Base-by-base conservation (phyloP, 2,329 filamentous ascomycete species). In the Nemania diffusa region DNA sequence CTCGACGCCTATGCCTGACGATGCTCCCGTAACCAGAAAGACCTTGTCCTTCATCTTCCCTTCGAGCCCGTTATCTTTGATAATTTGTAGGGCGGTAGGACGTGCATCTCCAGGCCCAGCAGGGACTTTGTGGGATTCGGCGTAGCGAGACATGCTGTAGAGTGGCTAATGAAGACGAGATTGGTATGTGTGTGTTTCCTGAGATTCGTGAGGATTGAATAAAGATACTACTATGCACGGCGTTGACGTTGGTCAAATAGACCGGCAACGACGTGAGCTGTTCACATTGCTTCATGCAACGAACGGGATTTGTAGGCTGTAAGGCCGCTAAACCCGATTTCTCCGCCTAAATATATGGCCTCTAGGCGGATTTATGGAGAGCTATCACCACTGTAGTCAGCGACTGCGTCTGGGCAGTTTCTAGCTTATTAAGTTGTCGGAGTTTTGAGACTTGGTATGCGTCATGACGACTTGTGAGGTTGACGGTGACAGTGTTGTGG, bases 31-130 rank as follows among this genome's bases (percentile, higher is more conserved):
- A 0, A 71, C 32, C 8, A 69, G 58, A 22, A 71, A 71, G 32
- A 79, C 78, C 66, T 81, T 81, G 61, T 74, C 78, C 2, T 67
- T 64, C 42, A 79, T 72, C 22, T 75, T 79, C 46, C 78, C 78
- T 9, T 75, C 69, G 5, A 59, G 66, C 26, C 70, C 69, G 37
- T 81, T 73, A 61, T 81, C 78, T 52, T 76, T 57, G 57, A 81
- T 69, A 44, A 81, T 78, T 62, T 80, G 76, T 3, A 78, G 48
- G 7, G 79, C 79, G 1, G 79, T 81, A 3, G 79, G 79, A 9
- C 79, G 78, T 13, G 73, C 72, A 70, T 81, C 80, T 17, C 78
- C 79, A 5, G 78, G 71, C 4, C 79, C 79, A 9, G 48, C 7
- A 2, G 48, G 55, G 26, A 9, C 37, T 11, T 46, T 64, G 58